These are phyloP conservation scores for Heliamphora exappendiculata DNA, from an alignment of 148 eudicot species.

Conservation along the genomic window DNA sequence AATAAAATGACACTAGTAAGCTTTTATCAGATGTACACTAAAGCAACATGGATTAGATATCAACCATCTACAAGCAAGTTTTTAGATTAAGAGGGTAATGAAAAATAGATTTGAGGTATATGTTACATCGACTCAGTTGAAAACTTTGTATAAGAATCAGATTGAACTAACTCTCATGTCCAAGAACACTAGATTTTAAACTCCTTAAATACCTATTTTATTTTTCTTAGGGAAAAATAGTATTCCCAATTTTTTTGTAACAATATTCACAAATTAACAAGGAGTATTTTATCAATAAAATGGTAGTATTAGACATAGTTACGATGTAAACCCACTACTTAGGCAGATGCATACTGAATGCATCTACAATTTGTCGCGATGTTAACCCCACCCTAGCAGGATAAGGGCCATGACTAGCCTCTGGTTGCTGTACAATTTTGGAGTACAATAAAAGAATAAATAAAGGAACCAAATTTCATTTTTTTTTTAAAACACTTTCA, in stretches of 20 bases:
- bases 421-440: no score
- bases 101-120: neutral
- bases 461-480: no score
- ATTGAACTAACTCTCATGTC: neutral
- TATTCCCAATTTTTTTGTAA: no score
- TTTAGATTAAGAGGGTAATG: neutral
- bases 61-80: neutral
- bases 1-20: neutral
- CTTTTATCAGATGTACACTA: neutral
- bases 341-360: no score
- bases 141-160: neutral
- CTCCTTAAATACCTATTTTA: neutral
- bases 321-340: no score
- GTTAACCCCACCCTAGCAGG: no score
- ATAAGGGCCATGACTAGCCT: no score
- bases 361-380: no score
- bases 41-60: neutral
- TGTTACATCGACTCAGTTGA: neutral
- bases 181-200: neutral
- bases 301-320: neutral
- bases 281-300: neutral
- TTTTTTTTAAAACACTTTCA: no score
- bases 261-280: neutral
- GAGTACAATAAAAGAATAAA: no score
- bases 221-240: neutral